These are phyloP conservation scores for Oryza meridionalis DNA, from an alignment of 176 grass and related monocot species.

Conservation along the genomic window DNA sequence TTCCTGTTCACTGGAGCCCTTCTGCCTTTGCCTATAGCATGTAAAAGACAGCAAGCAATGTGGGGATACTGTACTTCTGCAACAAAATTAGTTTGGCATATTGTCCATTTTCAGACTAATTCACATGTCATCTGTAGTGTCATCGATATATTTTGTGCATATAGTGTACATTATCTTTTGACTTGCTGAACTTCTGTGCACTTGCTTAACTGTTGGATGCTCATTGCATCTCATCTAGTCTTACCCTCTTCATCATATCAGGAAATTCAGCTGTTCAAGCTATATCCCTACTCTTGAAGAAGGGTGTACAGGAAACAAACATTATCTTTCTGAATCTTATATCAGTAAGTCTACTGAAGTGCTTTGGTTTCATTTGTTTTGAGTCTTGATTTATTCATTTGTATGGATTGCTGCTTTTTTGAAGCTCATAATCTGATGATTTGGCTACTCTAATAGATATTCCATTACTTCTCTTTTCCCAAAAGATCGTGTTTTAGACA, in stretches of 20 bases:
- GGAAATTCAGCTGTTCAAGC: constrained; percentile 93
- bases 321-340: constrained; percentile 96
- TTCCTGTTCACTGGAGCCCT: not conserved
- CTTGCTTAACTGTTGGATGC: not conserved
- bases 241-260: constrained; percentile 42
- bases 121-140: not conserved
- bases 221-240: constrained; percentile 5
- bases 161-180: not conserved
- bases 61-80: not conserved
- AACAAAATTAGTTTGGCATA: not conserved
- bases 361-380: constrained; percentile 1
- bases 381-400: not conserved
- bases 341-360: constrained; percentile 63
- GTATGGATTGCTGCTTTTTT: not conserved
- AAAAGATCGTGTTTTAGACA: constrained; percentile 4
- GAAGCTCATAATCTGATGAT: not conserved
- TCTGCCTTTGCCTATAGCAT: not conserved
- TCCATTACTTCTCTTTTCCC: not conserved
- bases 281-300: constrained; percentile 81
- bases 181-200: not conserved
- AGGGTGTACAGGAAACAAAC: constrained; percentile 87
- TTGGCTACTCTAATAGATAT: not conserved
- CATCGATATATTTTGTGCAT: not conserved
- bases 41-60: not conserved
- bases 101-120: too few relatives aligned